Conservation (phyloP, 164 flowering plant genomes). For the Berberis thunbergii region DNA sequence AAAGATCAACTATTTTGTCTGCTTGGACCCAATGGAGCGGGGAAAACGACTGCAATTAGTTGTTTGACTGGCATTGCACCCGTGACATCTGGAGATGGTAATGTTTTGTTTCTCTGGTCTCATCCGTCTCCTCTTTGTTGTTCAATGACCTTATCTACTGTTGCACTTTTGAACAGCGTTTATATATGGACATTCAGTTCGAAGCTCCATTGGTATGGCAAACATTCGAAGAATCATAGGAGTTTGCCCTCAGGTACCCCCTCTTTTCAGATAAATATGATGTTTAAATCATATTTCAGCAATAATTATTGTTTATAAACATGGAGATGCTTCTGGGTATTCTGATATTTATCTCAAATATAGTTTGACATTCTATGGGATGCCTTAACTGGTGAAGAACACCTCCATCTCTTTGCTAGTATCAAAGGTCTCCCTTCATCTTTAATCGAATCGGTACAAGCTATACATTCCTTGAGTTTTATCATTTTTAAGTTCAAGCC, state of each 20-base stretch:
- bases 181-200: constrained; percentile 73
- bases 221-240: constrained; percentile 74
- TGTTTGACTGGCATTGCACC: constrained; percentile 95
- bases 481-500: too few species aligned
- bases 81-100: constrained; percentile 97
- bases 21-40: constrained; percentile 99
- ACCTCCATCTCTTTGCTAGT: constrained; percentile 80
- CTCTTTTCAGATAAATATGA: constrained; percentile 1
- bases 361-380: constrained; percentile 97
- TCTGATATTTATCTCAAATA: constrained; percentile 1
- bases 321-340: neutral
- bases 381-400: constrained; percentile 76
- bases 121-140: neutral
- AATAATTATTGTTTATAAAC: neutral
- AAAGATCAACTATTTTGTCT: constrained; percentile 94
- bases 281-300: constrained; percentile 1
- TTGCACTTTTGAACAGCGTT: constrained; percentile 45
- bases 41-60: constrained; percentile 87
- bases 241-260: constrained; percentile 91
- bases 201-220: constrained; percentile 83
- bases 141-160: neutral
- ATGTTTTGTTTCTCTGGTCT: constrained; percentile 8
- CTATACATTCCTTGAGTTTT: neutral
- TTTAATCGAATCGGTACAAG: constrained; percentile 52
- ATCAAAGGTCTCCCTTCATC: constrained; percentile 82